Base-by-base conservation (phyloP, 2,329 filamentous ascomycete genomes). In the Cordyceps javanica region DNA sequence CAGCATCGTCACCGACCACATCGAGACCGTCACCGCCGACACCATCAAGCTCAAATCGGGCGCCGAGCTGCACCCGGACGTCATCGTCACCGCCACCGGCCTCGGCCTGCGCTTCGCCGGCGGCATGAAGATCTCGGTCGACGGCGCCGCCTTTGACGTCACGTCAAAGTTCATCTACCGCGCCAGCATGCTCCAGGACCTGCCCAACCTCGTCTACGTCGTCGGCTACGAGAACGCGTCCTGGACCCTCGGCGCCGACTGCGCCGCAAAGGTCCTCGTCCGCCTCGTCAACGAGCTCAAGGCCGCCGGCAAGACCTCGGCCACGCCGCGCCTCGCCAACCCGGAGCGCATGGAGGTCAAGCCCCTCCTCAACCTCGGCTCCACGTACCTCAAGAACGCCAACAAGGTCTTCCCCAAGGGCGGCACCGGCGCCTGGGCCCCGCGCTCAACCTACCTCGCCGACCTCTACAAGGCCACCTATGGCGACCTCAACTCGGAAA, bases 51-150 rank as follows among this genome's bases (percentile, higher is more conserved):
- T 83, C 26, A 62, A 72, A 13, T 72, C 72, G 3, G 75, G 78
- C 5, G 66, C 72, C 64, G 70, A 60, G 0, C 66, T 88, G 1
- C 66, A 77, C 14, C 78, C 84, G 0, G 85, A 88, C 62, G 76
- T 83, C 59, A 85, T 89, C 61, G 73, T 88, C 57, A 86, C 84
- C 0, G 86, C 86, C 0, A 89, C 86, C 0, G 86, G 86, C 0
- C 74, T 87, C 2, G 77, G 78, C 54, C 68, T 88, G 45, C 68
- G 73, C 11, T 72, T 88, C 42, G 80, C 78, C 1, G 83, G 83
- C 26, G 73, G 75, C 23, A 77, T 82, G 26, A 65, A 71, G 2
- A 62, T 87, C 13, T 64, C 65, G 2, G 70, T 87, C 10, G 82
- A 88, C 62, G 78, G 76, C 9, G 61, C 70, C 19, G 65, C 68